phyloP scores from a whole-genome alignment of 108 stramenopile genomes.

The Nannochloropsis gaditana region DNA sequence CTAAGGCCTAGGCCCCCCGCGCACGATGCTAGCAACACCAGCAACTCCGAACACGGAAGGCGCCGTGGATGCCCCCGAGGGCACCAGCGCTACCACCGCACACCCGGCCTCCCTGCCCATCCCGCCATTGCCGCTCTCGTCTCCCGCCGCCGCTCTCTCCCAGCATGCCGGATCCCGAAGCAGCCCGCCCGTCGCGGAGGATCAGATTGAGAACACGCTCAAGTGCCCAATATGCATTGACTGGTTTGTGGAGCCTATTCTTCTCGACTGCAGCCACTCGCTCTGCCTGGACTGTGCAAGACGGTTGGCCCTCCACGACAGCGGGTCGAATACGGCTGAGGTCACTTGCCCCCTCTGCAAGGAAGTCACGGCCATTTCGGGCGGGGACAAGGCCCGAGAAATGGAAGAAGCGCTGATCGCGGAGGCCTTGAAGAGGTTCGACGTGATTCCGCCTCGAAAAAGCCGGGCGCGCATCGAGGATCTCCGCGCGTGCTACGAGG shows the following conservation, averaged over 20 bases:
- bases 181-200: not conserved
- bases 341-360: not conserved
- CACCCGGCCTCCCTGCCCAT: not conserved
- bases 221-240: conserved; percentile 14
- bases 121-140: not conserved
- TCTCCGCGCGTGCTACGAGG: not conserved
- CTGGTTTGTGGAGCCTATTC: conserved; percentile 10
- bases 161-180: not conserved
- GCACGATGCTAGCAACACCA: no score
- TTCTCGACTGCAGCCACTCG: not conserved
- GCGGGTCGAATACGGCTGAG: conserved; percentile 15
- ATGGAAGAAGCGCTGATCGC: not conserved
- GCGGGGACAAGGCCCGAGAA: conserved; percentile 17
- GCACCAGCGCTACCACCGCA: not conserved
- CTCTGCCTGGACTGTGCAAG: not conserved
- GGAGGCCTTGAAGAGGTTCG: not conserved
- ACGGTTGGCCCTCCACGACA: not conserved
- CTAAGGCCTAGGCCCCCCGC: no score
- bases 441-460: not conserved
- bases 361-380: conserved; percentile 3
- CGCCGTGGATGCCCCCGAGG: not conserved
- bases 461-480: not conserved
- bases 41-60: no score
- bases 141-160: not conserved
- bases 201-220: conserved; percentile 8